Evolutionary conservation across 768 basidiomycete genomes (phyloP).

Genomic region (Astraeus odoratus): DNA sequence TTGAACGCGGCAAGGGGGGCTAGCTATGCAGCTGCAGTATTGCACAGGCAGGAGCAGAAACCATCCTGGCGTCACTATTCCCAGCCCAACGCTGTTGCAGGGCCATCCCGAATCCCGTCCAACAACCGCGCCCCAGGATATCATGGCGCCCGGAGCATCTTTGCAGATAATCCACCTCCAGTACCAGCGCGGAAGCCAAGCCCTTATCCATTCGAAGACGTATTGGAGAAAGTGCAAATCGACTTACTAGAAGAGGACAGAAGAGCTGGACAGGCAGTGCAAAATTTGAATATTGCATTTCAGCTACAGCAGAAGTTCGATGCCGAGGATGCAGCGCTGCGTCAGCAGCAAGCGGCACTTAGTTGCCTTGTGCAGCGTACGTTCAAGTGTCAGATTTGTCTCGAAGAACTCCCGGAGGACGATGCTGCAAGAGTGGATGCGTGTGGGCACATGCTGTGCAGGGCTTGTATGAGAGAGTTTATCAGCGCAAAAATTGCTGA

Average conservation of each 20-base stretch:
- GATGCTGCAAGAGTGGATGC: constrained; percentile 33
- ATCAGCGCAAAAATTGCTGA: constrained; percentile 42
- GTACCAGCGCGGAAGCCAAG: constrained; percentile 9
- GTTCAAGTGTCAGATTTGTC: constrained; percentile 54
- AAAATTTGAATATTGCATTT: constrained; percentile 17
- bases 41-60: neutral
- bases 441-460: constrained; percentile 51
- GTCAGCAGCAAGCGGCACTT: constrained; percentile 29
- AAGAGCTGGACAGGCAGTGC: neutral
- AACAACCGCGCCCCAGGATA: neutral
- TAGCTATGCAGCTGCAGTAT: neutral
- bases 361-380: constrained; percentile 19
- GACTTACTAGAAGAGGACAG: constrained; percentile 6
- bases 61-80: neutral
- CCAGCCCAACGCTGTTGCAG: constrained; percentile 14
- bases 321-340: constrained; percentile 33
- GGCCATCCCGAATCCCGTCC: constrained; percentile 12
- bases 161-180: constrained; percentile 21
- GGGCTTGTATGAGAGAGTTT: constrained; percentile 41
- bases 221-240: constrained; percentile 13
- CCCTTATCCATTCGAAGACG: constrained; percentile 10
- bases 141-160: constrained; percentile 13
- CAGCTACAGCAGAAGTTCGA: constrained; percentile 33
- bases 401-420: constrained; percentile 41
- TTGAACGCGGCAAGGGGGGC: neutral